phyloP scores from a whole-genome alignment of 306 rosid genomes.

The Corylus avellana region DNA sequence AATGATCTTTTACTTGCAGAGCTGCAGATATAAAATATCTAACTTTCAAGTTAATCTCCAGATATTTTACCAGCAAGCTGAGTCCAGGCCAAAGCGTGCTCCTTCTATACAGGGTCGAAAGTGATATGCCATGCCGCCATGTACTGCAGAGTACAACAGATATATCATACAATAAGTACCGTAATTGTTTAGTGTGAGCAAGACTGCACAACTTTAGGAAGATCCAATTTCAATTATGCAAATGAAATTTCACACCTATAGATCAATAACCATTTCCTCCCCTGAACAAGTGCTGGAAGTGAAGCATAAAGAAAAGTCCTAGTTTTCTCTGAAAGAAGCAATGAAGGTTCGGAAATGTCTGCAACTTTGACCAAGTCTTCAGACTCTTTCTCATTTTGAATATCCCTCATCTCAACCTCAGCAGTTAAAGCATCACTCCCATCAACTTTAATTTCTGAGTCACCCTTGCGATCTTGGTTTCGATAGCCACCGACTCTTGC shows the following conservation, averaged over 20 bases:
- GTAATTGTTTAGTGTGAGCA: neutral
- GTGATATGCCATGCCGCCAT: slow-evolving; percentile 89
- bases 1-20: neutral
- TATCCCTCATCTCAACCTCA: slow-evolving; percentile 61
- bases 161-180: neutral
- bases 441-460: slow-evolving; percentile 37
- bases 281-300: slow-evolving; percentile 84
- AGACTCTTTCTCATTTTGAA: slow-evolving; percentile 42
- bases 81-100: slow-evolving; percentile 89
- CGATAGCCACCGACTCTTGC: slow-evolving; percentile 59
- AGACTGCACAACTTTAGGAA: slow-evolving; percentile 6
- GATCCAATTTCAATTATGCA: neutral
- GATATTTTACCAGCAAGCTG: slow-evolving; percentile 76
- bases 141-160: slow-evolving; percentile 55
- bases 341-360: slow-evolving; percentile 75
- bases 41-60: slow-evolving; percentile 17
- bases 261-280: slow-evolving; percentile 84
- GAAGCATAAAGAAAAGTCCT: slow-evolving; percentile 65
- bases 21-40: slow-evolving; percentile 10
- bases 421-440: slow-evolving; percentile 34
- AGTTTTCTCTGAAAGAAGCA: slow-evolving; percentile 59
- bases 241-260: slow-evolving; percentile 59
- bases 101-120: slow-evolving; percentile 78
- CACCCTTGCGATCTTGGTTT: slow-evolving; percentile 47
- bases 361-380: slow-evolving; percentile 44